Evolutionary conservation across 768 basidiomycete genomes (phyloP).

Genomic region (Suillus subaureus): DNA sequence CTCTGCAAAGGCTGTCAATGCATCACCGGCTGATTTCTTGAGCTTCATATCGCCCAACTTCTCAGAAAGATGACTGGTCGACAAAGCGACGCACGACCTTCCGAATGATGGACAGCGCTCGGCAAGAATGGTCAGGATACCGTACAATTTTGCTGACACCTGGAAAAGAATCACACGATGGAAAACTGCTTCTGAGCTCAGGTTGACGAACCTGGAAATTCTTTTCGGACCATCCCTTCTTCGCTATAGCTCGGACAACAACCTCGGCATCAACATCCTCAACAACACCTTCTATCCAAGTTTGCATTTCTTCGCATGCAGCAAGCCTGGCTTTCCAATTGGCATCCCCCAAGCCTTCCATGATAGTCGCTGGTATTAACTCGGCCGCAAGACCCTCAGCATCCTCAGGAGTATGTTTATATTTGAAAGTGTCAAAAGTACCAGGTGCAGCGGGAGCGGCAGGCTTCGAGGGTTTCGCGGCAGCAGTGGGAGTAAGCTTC

Average conservation of each 20-base stretch:
- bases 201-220: constrained; percentile 82
- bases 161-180: constrained; percentile 33
- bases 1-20: constrained; percentile 82
- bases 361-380: constrained; percentile 68
- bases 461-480: constrained; percentile 48
- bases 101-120: constrained; percentile 83
- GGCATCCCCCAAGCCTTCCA: constrained; percentile 76
- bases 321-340: constrained; percentile 94
- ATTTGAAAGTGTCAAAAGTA: constrained; percentile 84
- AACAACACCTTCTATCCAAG: constrained; percentile 76
- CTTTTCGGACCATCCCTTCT: constrained; percentile 98
- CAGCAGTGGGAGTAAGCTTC: constrained; percentile 43
- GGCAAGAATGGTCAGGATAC: constrained; percentile 71
- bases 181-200: not conserved
- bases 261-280: constrained; percentile 83
- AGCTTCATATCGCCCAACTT: constrained; percentile 96
- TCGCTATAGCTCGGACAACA: constrained; percentile 81
- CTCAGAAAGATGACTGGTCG: constrained; percentile 81
- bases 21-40: constrained; percentile 94
- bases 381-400: constrained; percentile 80
- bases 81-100: constrained; percentile 80
- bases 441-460: constrained; percentile 51
- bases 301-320: constrained; percentile 81
- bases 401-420: constrained; percentile 88
- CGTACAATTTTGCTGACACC: constrained; percentile 92